These are phyloP conservation scores for Secale cereale DNA, from an alignment of 176 grass and related monocot species.

Conservation along the genomic window DNA sequence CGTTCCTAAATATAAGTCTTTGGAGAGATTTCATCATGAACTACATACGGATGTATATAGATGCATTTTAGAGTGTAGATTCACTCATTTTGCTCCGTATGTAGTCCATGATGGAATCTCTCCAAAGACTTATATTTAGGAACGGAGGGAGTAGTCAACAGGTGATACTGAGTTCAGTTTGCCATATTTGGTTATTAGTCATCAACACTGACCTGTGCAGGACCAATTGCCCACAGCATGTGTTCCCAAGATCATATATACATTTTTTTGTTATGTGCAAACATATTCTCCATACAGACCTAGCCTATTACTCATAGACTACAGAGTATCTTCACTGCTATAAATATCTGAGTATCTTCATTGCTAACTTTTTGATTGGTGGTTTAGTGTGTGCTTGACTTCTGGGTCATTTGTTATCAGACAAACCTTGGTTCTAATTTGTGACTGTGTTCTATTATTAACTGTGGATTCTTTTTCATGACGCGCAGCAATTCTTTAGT, in stretches of 20 bases:
- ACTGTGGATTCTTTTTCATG: not conserved
- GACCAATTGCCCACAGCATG: not conserved
- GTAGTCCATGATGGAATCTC: no score
- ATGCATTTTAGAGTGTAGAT: no score
- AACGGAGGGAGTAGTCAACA: no score
- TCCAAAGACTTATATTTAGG: no score
- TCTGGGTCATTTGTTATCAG: not conserved
- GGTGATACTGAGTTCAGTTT: no score
- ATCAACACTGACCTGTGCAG: not conserved
- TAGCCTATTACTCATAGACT: not conserved
- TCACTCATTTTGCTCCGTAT: no score
- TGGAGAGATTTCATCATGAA: no score
- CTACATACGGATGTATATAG: no score
- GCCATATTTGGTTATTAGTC: not conserved
- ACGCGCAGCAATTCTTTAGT: not conserved
- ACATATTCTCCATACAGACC: not conserved
- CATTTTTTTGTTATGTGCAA: not conserved
- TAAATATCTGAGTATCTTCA: not conserved
- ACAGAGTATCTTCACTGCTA: no score
- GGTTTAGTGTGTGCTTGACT: not conserved
- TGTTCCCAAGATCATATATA: not conserved
- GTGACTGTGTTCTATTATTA: not conserved
- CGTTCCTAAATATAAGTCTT: no score
- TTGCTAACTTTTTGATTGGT: not conserved
- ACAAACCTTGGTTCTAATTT: not conserved